Evolutionary conservation across 306 rosid species (phyloP).

Genomic region (Medicago arabica): DNA sequence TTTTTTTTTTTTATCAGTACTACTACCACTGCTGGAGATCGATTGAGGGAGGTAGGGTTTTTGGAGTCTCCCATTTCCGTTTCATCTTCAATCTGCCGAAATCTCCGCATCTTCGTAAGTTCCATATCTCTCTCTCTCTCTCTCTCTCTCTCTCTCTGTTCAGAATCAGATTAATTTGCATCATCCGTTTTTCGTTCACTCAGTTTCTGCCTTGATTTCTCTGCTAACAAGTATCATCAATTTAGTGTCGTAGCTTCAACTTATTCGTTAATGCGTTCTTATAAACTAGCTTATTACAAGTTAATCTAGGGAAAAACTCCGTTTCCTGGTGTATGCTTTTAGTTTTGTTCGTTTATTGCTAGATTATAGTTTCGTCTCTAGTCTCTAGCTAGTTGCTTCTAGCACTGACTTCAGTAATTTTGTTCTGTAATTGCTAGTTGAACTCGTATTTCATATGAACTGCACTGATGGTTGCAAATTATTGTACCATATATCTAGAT

Average conservation of each 20-base stretch:
- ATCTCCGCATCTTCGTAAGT: background rate
- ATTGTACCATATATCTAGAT: no score
- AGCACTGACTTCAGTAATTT: background rate
- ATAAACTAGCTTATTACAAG: background rate
- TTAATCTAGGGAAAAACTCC: background rate
- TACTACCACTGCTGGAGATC: background rate
- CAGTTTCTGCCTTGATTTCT: no score
- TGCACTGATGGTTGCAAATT: background rate
- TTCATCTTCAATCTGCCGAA: background rate
- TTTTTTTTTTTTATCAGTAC: no score
- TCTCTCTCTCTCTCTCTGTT: background rate
- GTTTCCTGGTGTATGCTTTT: no score
- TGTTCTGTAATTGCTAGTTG: background rate
- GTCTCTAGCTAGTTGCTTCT: background rate
- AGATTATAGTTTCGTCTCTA: background rate
- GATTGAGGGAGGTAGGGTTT: constrained; percentile 6
- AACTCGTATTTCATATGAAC: background rate
- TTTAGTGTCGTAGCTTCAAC: background rate
- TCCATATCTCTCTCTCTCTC: background rate
- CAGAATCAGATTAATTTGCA: constrained; percentile 3
- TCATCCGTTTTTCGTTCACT: background rate
- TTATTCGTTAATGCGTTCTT: background rate
- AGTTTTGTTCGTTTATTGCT: background rate
- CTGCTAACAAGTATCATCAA: background rate
- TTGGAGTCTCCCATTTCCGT: background rate